Evolutionary conservation across 768 basidiomycete species (phyloP).

Genomic region (Royoungia palumana): DNA sequence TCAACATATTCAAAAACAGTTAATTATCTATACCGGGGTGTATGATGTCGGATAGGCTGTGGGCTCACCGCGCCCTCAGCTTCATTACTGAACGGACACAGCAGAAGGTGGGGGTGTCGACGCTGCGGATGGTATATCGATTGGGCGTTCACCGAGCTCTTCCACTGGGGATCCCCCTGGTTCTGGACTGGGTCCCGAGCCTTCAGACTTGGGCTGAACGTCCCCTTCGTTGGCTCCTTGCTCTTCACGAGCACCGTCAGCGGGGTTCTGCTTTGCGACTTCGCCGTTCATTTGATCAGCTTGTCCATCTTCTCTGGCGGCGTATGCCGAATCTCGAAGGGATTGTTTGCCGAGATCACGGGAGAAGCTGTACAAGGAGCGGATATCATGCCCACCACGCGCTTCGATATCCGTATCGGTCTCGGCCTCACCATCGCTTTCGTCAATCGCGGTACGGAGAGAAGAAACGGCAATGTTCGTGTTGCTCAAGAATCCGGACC

Average conservation of each 20-base stretch:
- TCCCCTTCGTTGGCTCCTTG: slow-evolving; percentile 7
- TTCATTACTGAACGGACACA: slow-evolving; percentile 25
- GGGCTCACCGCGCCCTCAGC: neutral
- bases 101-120: slow-evolving; percentile 31
- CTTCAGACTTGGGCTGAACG: slow-evolving; percentile 14
- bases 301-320: slow-evolving; percentile 22
- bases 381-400: slow-evolving; percentile 26
- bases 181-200: slow-evolving; percentile 14
- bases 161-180: slow-evolving; percentile 21
- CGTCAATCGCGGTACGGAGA: slow-evolving; percentile 34
- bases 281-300: slow-evolving; percentile 21
- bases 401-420: slow-evolving; percentile 32
- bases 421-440: slow-evolving; percentile 33
- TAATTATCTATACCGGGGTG: slow-evolving; percentile 24
- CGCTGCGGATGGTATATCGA: slow-evolving; percentile 27
- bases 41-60: slow-evolving; percentile 4
- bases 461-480: slow-evolving; percentile 36
- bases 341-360: slow-evolving; percentile 29
- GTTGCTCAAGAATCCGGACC: slow-evolving; percentile 32
- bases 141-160: slow-evolving; percentile 18
- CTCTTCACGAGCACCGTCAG: slow-evolving; percentile 10
- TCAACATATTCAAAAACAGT: slow-evolving; percentile 35
- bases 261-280: slow-evolving; percentile 14
- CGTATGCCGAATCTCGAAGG: slow-evolving; percentile 22
- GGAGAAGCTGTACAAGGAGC: slow-evolving; percentile 33